Evolutionary conservation across 202 grass and related monocot genomes (phyloP).

Genomic region (Saccharum hybrid): DNA sequence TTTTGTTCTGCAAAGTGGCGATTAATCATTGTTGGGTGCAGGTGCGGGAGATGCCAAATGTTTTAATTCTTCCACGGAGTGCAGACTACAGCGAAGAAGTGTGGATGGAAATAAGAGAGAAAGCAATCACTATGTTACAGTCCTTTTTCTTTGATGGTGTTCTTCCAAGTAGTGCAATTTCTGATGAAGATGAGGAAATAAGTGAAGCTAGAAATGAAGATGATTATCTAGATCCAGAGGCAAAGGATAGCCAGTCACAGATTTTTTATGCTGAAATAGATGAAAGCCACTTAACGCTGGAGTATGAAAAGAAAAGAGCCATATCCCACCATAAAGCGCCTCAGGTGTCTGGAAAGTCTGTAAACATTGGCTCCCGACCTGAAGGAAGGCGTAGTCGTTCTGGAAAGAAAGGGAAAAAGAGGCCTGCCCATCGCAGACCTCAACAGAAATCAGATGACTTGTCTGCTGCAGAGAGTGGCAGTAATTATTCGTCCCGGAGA

Average conservation of each 20-base stretch:
- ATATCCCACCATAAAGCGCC: constrained; percentile 60
- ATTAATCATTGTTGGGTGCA: constrained; percentile 40
- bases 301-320: constrained; percentile 66
- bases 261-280: constrained; percentile 60
- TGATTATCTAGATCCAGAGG: constrained; percentile 54
- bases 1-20: constrained; percentile 12
- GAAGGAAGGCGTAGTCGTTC: constrained; percentile 78
- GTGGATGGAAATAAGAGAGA: constrained; percentile 98
- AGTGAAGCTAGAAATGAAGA: constrained; percentile 74
- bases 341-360: constrained; percentile 55
- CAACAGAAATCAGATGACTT: constrained; percentile 74
- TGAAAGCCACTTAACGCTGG: constrained; percentile 70
- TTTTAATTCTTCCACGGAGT: constrained; percentile 92
- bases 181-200: constrained; percentile 87
- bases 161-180: constrained; percentile 74
- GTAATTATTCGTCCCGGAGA: constrained; percentile 55
- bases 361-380: constrained; percentile 53
- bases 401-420: constrained; percentile 94
- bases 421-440: constrained; percentile 73
- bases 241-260: constrained; percentile 55
- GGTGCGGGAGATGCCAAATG: constrained; percentile 98
- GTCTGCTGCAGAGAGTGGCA: constrained; percentile 63
- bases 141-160: constrained; percentile 94
- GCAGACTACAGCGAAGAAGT: constrained; percentile 98
- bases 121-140: constrained; percentile 84